phyloP scores from a whole-genome alignment of 371 early-diverging fungal genomes.

The Sporodiniella umbellata region DNA sequence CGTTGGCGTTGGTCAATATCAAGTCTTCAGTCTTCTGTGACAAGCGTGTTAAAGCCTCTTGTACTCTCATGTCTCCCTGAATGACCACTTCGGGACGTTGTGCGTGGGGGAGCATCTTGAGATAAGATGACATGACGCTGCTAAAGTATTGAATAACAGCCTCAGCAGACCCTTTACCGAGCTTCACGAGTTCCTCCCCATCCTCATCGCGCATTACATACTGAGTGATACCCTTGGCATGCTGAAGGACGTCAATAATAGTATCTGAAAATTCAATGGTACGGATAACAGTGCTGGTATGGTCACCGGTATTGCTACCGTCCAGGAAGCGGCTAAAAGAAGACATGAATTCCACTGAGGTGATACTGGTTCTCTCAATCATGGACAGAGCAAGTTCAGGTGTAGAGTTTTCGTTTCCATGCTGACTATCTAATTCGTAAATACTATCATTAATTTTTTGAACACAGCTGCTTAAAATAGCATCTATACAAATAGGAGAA shows the following conservation, averaged over 20 bases:
- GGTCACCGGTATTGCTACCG: slow-evolving; percentile 73
- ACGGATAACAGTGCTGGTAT: slow-evolving; percentile 82
- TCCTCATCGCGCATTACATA: slow-evolving; percentile 78
- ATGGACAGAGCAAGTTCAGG: slow-evolving; percentile 89
- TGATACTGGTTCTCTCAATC: slow-evolving; percentile 81
- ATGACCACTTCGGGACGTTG: slow-evolving; percentile 72
- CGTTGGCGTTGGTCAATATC: slow-evolving; percentile 64
- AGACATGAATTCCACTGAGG: slow-evolving; percentile 76
- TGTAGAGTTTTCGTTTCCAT: slow-evolving; percentile 86
- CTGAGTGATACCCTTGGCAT: slow-evolving; percentile 88
- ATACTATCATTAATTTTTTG: slow-evolving; percentile 85
- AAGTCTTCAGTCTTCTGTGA: slow-evolving; percentile 74
- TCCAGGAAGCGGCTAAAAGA: slow-evolving; percentile 74
- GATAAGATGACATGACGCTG: slow-evolving; percentile 76
- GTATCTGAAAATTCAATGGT: slow-evolving; percentile 83
- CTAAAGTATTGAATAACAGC: slow-evolving; percentile 75
- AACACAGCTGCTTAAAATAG: slow-evolving; percentile 83
- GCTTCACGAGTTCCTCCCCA: slow-evolving; percentile 72
- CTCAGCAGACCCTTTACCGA: slow-evolving; percentile 67
- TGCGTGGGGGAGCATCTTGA: slow-evolving; percentile 67
- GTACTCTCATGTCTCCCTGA: slow-evolving; percentile 73
- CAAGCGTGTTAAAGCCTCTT: slow-evolving; percentile 68
- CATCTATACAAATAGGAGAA: slow-evolving; percentile 49
- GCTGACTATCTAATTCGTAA: slow-evolving; percentile 78
- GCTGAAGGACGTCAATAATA: slow-evolving; percentile 77